A percentile compares a stretch with the other conserved stretches of the same genome.
These are phyloP conservation scores for Penicillium pancosmium DNA, from an alignment of 495 filamentous ascomycete species.

Conservation along the genomic window DNA sequence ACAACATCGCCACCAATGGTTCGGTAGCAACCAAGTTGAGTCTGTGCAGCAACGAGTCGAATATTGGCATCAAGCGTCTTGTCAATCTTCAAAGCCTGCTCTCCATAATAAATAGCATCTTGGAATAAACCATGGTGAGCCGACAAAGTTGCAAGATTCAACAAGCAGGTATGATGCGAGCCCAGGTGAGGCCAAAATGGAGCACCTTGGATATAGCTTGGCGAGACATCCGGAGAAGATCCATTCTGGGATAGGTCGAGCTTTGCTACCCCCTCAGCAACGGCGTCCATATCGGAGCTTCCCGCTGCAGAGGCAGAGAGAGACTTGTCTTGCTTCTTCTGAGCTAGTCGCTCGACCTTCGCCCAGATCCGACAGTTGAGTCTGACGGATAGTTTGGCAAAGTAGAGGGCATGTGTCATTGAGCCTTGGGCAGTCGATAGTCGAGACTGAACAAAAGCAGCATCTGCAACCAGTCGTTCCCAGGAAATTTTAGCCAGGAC, in stretches of 20 bases:
- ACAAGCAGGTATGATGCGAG: constrained; percentile 66
- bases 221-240: constrained; percentile 26
- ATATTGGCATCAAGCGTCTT: constrained; percentile 64
- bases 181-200: constrained; percentile 81
- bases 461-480: constrained; percentile 53
- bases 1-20: constrained; percentile 61
- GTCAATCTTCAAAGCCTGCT: constrained; percentile 81
- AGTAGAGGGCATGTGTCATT: constrained; percentile 63
- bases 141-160: constrained; percentile 74
- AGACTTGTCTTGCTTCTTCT: constrained; percentile 38
- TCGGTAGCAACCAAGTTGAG: constrained; percentile 65
- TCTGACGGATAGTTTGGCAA: constrained; percentile 67
- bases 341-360: constrained; percentile 57
- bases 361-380: constrained; percentile 72
- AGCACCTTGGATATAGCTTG: constrained; percentile 55
- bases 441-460: constrained; percentile 61
- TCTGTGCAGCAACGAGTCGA: constrained; percentile 53
- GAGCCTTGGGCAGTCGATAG: constrained; percentile 66
- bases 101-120: constrained; percentile 87
- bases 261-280: constrained; percentile 47
- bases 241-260: constrained; percentile 40
- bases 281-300: constrained; percentile 41
- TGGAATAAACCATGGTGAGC: constrained; percentile 82
- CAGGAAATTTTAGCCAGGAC: constrained; percentile 42
- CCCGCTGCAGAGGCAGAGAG: constrained; percentile 19